These are phyloP conservation scores for Xylariaceae sp. DNA, from an alignment of 2,329 filamentous ascomycete species.

Conservation along the genomic window DNA sequence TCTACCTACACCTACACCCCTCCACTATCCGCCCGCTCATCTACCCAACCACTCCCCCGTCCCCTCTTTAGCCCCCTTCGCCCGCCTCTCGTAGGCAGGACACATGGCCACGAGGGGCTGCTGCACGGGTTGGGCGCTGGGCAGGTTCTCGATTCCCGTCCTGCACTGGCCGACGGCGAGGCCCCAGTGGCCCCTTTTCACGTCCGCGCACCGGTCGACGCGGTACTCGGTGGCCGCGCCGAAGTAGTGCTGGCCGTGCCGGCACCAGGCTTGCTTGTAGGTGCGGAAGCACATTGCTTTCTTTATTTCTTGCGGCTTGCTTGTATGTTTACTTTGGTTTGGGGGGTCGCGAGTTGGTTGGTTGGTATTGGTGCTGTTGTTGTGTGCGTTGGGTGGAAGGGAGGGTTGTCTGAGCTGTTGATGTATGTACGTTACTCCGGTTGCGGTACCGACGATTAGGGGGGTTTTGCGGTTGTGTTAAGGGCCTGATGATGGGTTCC, in stretches of 20 bases:
- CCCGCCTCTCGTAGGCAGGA: neutral
- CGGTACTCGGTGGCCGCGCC: neutral
- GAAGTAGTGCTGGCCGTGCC: neutral
- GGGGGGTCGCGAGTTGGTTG: neutral
- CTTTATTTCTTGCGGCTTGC: neutral
- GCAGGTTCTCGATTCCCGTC: neutral
- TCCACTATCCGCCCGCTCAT: neutral
- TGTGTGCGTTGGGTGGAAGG: neutral
- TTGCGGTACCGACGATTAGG: neutral
- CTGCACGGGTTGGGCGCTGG: neutral
- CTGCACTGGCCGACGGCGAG: neutral
- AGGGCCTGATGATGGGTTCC: neutral
- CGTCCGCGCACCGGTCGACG: neutral
- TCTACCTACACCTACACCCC: too few species aligned
- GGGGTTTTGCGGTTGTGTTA: neutral
- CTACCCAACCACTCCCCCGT: neutral
- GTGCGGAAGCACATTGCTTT: neutral
- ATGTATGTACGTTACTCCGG: too few species aligned
- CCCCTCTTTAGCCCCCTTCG: neutral
- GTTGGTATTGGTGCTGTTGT: too few species aligned
- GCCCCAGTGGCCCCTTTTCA: too few species aligned
- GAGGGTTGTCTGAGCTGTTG: neutral
- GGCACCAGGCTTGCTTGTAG: constrained; percentile 1
- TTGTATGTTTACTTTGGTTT: neutral
- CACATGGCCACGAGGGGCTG: neutral